A percentile compares a stretch with the other conserved stretches of the same genome.
Evolutionary conservation across 768 basidiomycete species (phyloP).

Genomic region (Cystofilobasidium bisporidii): DNA sequence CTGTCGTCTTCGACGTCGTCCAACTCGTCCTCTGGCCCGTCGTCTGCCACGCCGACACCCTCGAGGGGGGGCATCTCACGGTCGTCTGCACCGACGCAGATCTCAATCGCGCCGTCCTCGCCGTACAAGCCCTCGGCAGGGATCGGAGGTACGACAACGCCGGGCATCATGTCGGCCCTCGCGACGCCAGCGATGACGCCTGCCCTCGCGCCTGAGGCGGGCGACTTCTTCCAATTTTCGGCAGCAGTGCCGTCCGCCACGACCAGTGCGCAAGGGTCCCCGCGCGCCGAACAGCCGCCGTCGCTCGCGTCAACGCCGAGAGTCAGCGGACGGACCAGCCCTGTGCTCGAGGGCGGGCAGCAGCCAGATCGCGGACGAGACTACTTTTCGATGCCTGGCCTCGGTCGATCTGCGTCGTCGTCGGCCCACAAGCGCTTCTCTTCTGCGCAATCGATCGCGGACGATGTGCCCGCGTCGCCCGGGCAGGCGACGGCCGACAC

Average conservation of each 20-base stretch:
- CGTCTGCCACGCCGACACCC: not conserved
- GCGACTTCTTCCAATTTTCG: conserved; percentile 18
- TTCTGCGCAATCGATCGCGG: not conserved
- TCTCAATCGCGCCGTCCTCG: conserved; percentile 30
- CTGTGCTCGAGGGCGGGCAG: not conserved
- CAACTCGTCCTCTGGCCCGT: not conserved
- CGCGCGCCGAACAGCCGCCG: not conserved
- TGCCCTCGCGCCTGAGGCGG: conserved; percentile 49
- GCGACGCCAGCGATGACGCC: conserved; percentile 60
- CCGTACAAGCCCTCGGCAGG: not conserved
- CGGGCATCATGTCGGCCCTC: conserved; percentile 42
- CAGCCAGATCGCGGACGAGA: conserved; percentile 1
- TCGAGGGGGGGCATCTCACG: conserved; percentile 15
- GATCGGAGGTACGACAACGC: conserved; percentile 15
- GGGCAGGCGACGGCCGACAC: not conserved
- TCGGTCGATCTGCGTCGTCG: not conserved
- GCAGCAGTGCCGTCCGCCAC: not conserved
- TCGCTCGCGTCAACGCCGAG: too few relatives aligned
- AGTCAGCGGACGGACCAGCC: not conserved
- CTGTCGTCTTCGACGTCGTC: not conserved
- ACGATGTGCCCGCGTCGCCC: not conserved
- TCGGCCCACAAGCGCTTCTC: not conserved
- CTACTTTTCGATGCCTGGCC: not conserved
- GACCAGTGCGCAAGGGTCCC: not conserved
- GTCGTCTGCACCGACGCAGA: conserved; percentile 35